phyloP scores from a whole-genome alignment of 208 protist species.

The Leishmania braziliensis region DNA sequence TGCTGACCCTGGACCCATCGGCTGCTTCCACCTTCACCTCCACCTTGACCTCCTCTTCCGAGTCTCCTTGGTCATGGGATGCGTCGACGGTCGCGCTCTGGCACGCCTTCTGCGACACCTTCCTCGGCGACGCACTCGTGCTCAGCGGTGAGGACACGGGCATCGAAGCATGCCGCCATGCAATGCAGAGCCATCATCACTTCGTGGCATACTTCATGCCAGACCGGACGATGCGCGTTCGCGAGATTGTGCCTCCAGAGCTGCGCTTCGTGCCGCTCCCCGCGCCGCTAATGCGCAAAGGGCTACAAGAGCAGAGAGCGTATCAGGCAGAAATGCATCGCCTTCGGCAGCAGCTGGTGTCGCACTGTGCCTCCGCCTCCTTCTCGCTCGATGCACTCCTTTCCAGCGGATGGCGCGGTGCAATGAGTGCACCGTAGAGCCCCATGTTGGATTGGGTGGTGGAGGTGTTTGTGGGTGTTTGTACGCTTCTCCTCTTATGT shows the following conservation, averaged over 20 bases:
- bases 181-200: conserved; percentile 15
- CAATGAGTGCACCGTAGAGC: not conserved
- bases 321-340: not conserved
- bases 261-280: conserved; percentile 46
- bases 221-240: conserved; percentile 42
- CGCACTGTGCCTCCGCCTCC: not conserved
- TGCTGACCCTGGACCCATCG: conserved; percentile 26
- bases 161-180: conserved; percentile 37
- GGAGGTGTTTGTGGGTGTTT: not conserved
- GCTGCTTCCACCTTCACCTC: conserved; percentile 5
- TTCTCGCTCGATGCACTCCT: conserved; percentile 15
- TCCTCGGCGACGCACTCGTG: conserved; percentile 43
- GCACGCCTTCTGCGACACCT: conserved; percentile 16
- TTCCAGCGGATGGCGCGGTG: not conserved
- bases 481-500: not conserved
- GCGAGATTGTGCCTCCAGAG: conserved; percentile 60
- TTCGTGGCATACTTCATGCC: conserved; percentile 57
- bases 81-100: conserved; percentile 1
- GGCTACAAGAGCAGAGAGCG: not conserved
- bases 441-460: not conserved
- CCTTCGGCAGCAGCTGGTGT: conserved; percentile 10
- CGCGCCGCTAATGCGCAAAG: not conserved
- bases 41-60: not conserved
- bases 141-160: conserved; percentile 35
- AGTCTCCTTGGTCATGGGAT: not conserved